These are phyloP conservation scores for bread wheat (Triticum aestivum) DNA, from an alignment of 176 grass and related monocot genomes.

Conservation along the genomic window IWGSC_CS_RefSeq_v2.1 NC_057813.1:444833029-444833528, in stretches of 20 bases:
- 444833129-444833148: slow-evolving; percentile 16
- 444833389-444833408: slow-evolving; percentile 24
- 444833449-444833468: background rate
- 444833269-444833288: background rate
- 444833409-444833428: slow-evolving; percentile 31
- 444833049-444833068: slow-evolving; percentile 4
- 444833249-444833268: background rate
- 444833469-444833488: background rate
- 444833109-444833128: slow-evolving; percentile 17
- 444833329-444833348: slow-evolving; percentile 37
- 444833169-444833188: background rate
- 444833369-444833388: background rate
- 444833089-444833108: background rate
- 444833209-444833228: background rate
- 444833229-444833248: background rate
- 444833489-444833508: background rate
- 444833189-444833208: rapidly evolving
- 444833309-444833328: background rate
- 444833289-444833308: background rate
- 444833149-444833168: slow-evolving; percentile 22
- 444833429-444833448: background rate
- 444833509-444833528: background rate
- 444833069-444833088: background rate
- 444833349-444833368: slow-evolving; percentile 5
- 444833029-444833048: background rate